A percentile compares a stretch with the other conserved stretches of the same genome.
These are phyloP conservation scores for Gypsophila paniculata DNA, from an alignment of 179 eudicot species.

Conservation along the genomic window DNA sequence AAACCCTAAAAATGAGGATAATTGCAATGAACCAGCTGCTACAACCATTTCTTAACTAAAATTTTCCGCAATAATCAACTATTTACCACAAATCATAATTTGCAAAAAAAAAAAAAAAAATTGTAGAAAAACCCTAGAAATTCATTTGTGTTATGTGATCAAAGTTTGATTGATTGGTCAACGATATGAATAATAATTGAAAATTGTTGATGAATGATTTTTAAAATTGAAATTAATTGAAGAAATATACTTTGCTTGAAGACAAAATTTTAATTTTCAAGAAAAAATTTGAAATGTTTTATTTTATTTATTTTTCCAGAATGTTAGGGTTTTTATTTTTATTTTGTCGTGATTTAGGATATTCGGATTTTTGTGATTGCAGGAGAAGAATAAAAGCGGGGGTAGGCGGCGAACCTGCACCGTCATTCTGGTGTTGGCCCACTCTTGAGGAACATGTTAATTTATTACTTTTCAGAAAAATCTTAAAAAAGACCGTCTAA, in stretches of 20 bases:
- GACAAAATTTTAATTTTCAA: background rate
- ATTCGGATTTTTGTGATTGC: background rate
- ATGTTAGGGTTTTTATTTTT: background rate
- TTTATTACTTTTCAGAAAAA: no score
- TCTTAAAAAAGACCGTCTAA: no score
- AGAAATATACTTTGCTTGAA: background rate
- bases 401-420: conserved; percentile 20
- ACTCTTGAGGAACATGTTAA: no score
- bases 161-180: background rate
- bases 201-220: background rate
- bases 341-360: background rate
- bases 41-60: conserved; percentile 37
- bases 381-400: no score
- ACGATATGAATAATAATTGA: background rate
- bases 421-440: conserved; percentile 17
- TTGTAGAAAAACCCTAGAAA: conserved; percentile 16
- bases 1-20: conserved; percentile 49
- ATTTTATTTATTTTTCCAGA: background rate
- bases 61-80: conserved; percentile 11
- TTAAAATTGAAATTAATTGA: no score
- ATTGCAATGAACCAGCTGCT: conserved; percentile 55
- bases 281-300: background rate
- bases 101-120: no score
- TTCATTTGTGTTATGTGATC: background rate
- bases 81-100: conserved; percentile 2